Conservation (phyloP, 2,329 filamentous ascomycete species). For the Aotearoamyces nothofagi region DNA sequence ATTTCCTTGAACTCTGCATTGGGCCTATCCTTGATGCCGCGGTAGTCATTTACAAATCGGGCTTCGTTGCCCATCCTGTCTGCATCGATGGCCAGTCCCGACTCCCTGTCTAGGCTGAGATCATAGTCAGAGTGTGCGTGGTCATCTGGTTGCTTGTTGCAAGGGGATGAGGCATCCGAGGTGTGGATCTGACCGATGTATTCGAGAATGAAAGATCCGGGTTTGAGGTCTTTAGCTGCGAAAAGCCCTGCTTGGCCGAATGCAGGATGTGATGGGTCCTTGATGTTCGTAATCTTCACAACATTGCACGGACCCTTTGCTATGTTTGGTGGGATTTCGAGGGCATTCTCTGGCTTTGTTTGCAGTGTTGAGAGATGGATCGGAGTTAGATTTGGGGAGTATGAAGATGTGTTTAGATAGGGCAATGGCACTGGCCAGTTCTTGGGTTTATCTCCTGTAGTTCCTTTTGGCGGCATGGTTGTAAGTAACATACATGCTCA, state of each 20-base stretch:
- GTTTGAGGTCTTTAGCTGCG: conserved; percentile 33
- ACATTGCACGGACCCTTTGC: conserved; percentile 29
- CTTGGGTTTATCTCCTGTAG: too few relatives aligned
- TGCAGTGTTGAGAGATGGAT: conserved; percentile 9
- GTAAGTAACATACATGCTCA: too few relatives aligned
- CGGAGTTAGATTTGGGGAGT: conserved; percentile 24
- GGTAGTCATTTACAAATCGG: conserved; percentile 51
- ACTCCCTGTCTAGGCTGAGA: conserved; percentile 43
- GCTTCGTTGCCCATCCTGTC: conserved; percentile 43
- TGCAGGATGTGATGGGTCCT: conserved; percentile 36
- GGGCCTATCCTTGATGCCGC: conserved; percentile 30
- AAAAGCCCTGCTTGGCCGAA: conserved; percentile 44
- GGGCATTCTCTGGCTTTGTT: conserved; percentile 11
- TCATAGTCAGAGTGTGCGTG: conserved; percentile 44
- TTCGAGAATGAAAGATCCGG: conserved; percentile 41
- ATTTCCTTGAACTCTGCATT: conserved; percentile 37
- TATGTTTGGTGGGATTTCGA: conserved; percentile 20
- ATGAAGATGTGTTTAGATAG: conserved; percentile 34
- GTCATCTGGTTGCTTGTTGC: conserved; percentile 5
- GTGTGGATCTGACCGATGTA: conserved; percentile 46
- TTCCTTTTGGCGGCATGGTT: too few relatives aligned
- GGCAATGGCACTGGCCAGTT: conserved; percentile 40
- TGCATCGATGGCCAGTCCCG: conserved; percentile 44
- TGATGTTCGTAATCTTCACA: conserved; percentile 39
- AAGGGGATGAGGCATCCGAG: conserved; percentile 6